These are phyloP conservation scores for Pestalotiopsis sp. DNA, from an alignment of 2,329 filamentous ascomycete species.

Conservation along the genomic window DNA sequence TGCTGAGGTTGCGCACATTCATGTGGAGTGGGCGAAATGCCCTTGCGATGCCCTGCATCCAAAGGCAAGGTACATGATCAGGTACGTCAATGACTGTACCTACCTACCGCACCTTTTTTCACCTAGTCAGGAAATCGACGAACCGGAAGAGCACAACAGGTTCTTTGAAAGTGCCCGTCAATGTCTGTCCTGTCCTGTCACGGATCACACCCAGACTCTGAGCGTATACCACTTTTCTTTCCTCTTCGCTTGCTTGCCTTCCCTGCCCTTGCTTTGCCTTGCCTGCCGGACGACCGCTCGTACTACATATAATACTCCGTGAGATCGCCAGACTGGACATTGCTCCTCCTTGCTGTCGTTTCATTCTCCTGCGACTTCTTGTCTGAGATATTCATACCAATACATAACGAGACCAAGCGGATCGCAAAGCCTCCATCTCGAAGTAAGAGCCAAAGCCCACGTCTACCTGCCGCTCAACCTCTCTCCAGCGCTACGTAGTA, in stretches of 20 bases:
- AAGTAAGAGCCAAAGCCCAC: background rate
- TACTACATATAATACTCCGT: background rate
- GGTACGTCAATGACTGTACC: background rate
- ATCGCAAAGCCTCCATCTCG: background rate
- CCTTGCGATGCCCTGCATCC: background rate
- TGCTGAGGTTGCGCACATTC: background rate
- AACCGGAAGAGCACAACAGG: too few relatives aligned
- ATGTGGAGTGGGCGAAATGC: background rate
- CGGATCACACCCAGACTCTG: background rate
- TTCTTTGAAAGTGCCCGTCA: too few relatives aligned
- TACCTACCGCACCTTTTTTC: background rate
- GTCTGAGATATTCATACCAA: background rate
- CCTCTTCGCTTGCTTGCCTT: background rate
- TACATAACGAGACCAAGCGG: background rate
- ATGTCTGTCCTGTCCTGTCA: background rate
- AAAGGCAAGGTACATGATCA: background rate
- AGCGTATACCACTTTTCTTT: background rate
- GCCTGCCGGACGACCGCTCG: background rate
- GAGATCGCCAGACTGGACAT: background rate
- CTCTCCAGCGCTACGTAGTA: background rate
- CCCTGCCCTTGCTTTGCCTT: background rate
- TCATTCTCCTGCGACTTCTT: background rate
- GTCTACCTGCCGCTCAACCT: background rate
- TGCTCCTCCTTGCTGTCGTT: background rate
- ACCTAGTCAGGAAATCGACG: background rate